phyloP scores from a whole-genome alignment of 2,329 filamentous ascomycete genomes.

The Rhynchosporium agropyri region DNA sequence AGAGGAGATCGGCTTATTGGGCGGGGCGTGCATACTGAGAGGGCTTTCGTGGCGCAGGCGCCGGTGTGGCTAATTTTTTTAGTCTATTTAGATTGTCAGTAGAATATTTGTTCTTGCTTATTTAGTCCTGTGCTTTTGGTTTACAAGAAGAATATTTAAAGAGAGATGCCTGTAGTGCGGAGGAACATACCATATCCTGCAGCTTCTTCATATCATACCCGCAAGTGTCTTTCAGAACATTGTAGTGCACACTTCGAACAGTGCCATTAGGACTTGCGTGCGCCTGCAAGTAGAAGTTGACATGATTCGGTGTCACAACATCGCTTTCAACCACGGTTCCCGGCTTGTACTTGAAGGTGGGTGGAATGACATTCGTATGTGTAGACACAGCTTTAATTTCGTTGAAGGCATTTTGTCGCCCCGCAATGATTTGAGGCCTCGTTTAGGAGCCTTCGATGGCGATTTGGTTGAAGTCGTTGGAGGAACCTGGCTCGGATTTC shows the following conservation, averaged over 20 bases:
- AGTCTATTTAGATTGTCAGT: conserved; percentile 4
- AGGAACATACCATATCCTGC: conserved; percentile 6
- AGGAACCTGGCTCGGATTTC: no score
- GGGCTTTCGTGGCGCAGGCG: conserved; percentile 17
- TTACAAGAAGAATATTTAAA: no score
- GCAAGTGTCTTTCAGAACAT: conserved; percentile 11
- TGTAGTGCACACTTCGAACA: conserved; percentile 14
- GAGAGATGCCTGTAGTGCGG: no score
- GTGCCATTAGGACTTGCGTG: conserved; percentile 20
- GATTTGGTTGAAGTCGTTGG: conserved; percentile 33
- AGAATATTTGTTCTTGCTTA: background rate
- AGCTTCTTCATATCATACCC: background rate
- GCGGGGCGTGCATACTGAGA: conserved; percentile 26
- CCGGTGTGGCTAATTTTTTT: conserved; percentile 24
- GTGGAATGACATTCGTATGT: background rate
- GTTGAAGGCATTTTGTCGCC: background rate
- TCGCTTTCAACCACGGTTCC: conserved; percentile 25
- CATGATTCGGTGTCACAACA: conserved; percentile 1
- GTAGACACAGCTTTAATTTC: background rate
- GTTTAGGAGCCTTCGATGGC: conserved; percentile 38
- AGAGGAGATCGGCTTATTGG: conserved; percentile 20
- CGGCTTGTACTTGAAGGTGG: background rate
- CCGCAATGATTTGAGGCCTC: conserved; percentile 22
- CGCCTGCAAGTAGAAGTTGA: conserved; percentile 23
- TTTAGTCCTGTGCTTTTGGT: background rate